Evolutionary conservation across 306 rosid genomes (phyloP).

Genomic region (Ochetophila trinervis): DNA sequence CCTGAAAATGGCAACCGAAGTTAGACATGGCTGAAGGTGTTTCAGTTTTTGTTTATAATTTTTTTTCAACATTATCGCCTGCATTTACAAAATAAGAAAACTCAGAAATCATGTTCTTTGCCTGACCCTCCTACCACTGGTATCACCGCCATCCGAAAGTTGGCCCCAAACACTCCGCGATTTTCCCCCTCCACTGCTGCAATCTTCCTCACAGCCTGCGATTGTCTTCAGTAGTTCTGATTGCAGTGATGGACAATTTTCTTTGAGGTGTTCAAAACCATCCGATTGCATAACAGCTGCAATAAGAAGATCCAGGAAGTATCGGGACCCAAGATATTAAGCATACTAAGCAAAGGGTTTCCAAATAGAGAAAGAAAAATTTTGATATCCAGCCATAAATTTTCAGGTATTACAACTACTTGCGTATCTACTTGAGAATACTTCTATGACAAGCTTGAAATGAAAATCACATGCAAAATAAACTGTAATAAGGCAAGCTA

Average conservation of each 20-base stretch:
- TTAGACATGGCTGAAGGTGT: not conserved
- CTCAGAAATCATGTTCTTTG: conserved; percentile 56
- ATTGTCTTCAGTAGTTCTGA: conserved; percentile 91
- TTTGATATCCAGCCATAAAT: not conserved
- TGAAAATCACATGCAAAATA: too few relatives aligned
- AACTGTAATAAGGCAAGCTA: too few relatives aligned
- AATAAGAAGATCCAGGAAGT: conserved; percentile 15
- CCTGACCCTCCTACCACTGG: conserved; percentile 74
- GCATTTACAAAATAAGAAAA: not conserved
- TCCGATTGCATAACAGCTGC: conserved; percentile 98
- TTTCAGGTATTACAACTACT: conserved; percentile 4
- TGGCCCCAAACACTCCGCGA: conserved; percentile 93
- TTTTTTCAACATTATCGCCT: not conserved
- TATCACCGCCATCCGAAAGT: conserved; percentile 88
- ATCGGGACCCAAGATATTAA: conserved; percentile 14
- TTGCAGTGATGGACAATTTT: conserved; percentile 80
- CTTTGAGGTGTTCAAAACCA: conserved; percentile 90
- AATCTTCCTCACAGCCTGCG: conserved; percentile 87
- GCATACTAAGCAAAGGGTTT: not conserved
- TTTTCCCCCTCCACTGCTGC: conserved; percentile 75
- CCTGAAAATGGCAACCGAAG: not conserved
- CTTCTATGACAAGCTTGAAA: too few relatives aligned
- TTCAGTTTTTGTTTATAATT: not conserved
- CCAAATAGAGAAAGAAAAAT: not conserved
- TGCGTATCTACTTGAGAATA: too few relatives aligned